Base-by-base conservation (phyloP, 2,329 filamentous ascomycete species). In the Penicillium occitanis region DNA sequence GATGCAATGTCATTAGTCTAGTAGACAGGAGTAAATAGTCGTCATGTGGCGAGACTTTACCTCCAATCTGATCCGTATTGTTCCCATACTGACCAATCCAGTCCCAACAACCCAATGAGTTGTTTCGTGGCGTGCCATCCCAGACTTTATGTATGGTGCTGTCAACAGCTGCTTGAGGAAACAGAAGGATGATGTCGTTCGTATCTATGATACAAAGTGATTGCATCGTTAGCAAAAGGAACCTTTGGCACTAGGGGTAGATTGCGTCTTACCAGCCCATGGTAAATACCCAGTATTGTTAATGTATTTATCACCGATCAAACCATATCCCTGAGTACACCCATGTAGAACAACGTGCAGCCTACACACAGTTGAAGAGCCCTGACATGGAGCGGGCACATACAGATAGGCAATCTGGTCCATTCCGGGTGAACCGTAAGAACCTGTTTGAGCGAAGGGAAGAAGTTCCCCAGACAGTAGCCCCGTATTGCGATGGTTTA, bases 321-420 rank as follows among this genome's bases (percentile, higher is more conserved):
- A 44, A 17, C 19, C 55, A 30, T 68, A 65, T 33, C 59, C 62
- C 60, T 68, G 65, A 25, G 58, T 44, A 48, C 69, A 70, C 25
- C 69, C 69, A 60, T 70, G 69, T 5, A 71, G 40, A 7, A 65
- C 63, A 58, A 70, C 66, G 50, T 70, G 69, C 1, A 70, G 65
- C 4, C 50, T 66, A 42, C 70, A 71, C 19, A 67, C 60, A n/a
- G 35, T 68, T 1, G 51, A 61, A 1, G 59, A 62, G 17, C 51
- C 40, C 17, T 67, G 33, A 44, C 69, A 70, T 6, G 42, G 44
- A 2, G 35, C 37, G 19, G 70, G 68, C 11, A 70, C 62, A 60
- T 71, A 68, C 4, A 70, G 44, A 61, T 68, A 71, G 5, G 68
- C 69, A 3, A 53, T 67, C 2, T 44, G 28, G 35, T 63, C 68